Conservation (phyloP, 2,329 filamentous ascomycete species). For the Penicillium sp. region DNA sequence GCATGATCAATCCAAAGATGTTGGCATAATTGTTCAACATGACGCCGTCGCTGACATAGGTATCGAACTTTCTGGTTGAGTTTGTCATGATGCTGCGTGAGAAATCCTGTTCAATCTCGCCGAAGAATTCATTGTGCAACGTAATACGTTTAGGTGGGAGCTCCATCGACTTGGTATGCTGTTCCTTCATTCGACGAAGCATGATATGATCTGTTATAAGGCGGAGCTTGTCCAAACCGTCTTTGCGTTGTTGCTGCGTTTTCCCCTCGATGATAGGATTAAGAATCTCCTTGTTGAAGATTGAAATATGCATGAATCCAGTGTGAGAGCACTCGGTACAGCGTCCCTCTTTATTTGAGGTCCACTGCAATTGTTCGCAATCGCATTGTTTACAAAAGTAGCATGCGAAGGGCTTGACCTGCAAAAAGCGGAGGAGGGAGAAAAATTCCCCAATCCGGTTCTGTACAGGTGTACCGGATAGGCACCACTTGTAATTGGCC, state of each 20-base stretch:
- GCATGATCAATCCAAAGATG: constrained; percentile 98
- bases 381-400: constrained; percentile 89
- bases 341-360: constrained; percentile 66
- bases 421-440: constrained; percentile 86
- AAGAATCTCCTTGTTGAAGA: constrained; percentile 92
- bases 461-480: constrained; percentile 92
- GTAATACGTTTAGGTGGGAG: constrained; percentile 91
- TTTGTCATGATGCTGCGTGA: constrained; percentile 94
- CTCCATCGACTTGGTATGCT: constrained; percentile 93
- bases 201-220: constrained; percentile 91
- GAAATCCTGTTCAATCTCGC: constrained; percentile 93
- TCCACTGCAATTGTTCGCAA: constrained; percentile 83
- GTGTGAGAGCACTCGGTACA: constrained; percentile 68
- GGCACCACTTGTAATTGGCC: constrained; percentile 88
- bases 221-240: constrained; percentile 77
- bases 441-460: constrained; percentile 98
- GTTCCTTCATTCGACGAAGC: constrained; percentile 89
- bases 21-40: constrained; percentile 98
- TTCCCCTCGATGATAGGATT: constrained; percentile 70
- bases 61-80: constrained; percentile 84
- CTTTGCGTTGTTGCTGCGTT: constrained; percentile 56
- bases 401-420: constrained; percentile 82
- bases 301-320: constrained; percentile 68
- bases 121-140: constrained; percentile 93
- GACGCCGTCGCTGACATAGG: constrained; percentile 90